phyloP scores from a whole-genome alignment of 768 basidiomycete species.

The Jaapia argillacea region DNA sequence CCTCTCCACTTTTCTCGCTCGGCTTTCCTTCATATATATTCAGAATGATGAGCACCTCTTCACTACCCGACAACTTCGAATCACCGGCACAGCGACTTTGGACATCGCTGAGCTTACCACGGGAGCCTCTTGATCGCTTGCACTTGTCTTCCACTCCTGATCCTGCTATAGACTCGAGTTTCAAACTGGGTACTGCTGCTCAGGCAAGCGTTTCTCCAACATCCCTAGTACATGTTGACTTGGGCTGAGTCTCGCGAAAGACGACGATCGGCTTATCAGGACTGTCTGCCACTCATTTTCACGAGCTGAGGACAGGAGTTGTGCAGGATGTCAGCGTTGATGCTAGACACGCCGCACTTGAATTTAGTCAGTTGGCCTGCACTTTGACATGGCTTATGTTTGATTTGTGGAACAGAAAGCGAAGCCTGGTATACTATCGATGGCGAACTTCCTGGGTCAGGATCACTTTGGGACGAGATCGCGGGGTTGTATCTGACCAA shows the following conservation, averaged over 20 bases:
- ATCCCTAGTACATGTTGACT: neutral
- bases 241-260: constrained; percentile 14
- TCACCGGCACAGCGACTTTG: too few relatives aligned
- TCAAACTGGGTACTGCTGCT: constrained; percentile 40
- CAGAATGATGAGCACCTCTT: too few relatives aligned
- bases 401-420: constrained; percentile 25
- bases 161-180: constrained; percentile 39
- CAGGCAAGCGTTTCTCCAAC: constrained; percentile 27
- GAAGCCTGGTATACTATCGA: constrained; percentile 41
- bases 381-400: neutral
- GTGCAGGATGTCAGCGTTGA: constrained; percentile 41
- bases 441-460: constrained; percentile 19
- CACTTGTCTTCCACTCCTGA: constrained; percentile 29
- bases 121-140: too few relatives aligned
- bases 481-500: constrained; percentile 47
- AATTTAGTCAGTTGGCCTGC: constrained; percentile 32
- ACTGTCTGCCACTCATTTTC: constrained; percentile 41
- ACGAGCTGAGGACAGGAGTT: constrained; percentile 33
- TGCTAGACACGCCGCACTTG: constrained; percentile 44
- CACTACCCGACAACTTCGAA: too few relatives aligned
- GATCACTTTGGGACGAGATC: constrained; percentile 34
- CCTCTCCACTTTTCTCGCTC: too few relatives aligned
- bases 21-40: too few relatives aligned
- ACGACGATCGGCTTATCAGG: constrained; percentile 40
- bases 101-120: too few relatives aligned